Conservation (phyloP, 805 yeast genomes). For the Komagataella pseudopastoris region DNA sequence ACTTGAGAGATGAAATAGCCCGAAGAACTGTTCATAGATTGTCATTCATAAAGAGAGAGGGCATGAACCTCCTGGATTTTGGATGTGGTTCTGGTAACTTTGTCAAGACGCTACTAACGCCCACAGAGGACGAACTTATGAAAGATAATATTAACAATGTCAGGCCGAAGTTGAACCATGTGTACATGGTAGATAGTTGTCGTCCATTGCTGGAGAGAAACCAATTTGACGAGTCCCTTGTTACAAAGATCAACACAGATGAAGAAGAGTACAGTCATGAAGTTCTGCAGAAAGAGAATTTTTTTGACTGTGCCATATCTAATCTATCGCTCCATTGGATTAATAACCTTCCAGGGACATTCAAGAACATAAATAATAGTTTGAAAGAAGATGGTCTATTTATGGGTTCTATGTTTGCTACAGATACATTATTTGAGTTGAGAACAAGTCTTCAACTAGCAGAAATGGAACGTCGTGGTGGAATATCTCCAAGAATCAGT, state of each 20-base stretch:
- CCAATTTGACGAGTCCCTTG: slow-evolving; percentile 26
- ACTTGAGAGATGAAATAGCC: slow-evolving; percentile 64
- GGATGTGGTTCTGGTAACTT: slow-evolving; percentile 63
- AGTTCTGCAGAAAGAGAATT: slow-evolving; percentile 20
- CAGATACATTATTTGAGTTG: slow-evolving; percentile 74
- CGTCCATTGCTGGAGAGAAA: slow-evolving; percentile 39
- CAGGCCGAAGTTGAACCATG: slow-evolving; percentile 32
- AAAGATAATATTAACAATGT: slow-evolving; percentile 41
- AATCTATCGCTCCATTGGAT: slow-evolving; percentile 76
- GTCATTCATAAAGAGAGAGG: slow-evolving; percentile 55
- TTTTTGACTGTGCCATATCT: slow-evolving; percentile 59
- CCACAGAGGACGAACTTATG: slow-evolving; percentile 26
- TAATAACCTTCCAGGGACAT: slow-evolving; percentile 63
- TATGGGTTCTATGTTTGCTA: slow-evolving; percentile 71
- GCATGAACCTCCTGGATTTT: slow-evolving; percentile 49
- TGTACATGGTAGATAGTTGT: slow-evolving; percentile 60
- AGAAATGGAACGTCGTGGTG: slow-evolving; percentile 67
- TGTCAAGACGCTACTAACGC: slow-evolving; percentile 13
- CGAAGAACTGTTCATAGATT: slow-evolving; percentile 59
- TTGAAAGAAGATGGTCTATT: slow-evolving; percentile 74
- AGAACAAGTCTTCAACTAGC: slow-evolving; percentile 73
- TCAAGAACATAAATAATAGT: slow-evolving; percentile 39
- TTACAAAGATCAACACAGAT: slow-evolving; percentile 44
- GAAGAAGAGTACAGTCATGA: slow-evolving; percentile 48
- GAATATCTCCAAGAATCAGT: slow-evolving; percentile 68